Percentiles rank a stretch among this genome's conserved stretches.
Evolutionary conservation across 2,329 filamentous ascomycete genomes (phyloP).

Genomic region (Leptographium procerum): DNA sequence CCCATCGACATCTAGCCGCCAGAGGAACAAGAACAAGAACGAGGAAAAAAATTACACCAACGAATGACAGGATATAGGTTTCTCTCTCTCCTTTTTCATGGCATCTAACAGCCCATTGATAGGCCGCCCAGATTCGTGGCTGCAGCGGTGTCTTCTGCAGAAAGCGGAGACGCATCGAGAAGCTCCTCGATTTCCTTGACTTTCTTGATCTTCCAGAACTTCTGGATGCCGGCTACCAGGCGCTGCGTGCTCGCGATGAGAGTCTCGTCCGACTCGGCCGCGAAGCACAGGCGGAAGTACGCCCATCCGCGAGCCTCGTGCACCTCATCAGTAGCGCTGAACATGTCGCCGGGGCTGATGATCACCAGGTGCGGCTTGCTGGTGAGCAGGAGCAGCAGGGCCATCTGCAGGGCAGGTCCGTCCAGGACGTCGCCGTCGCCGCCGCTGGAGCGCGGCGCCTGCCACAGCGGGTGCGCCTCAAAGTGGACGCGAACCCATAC

Average conservation of each 20-base stretch:
- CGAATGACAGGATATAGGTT: background rate
- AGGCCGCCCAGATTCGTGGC: slow-evolving; percentile 20
- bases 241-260: slow-evolving; percentile 50
- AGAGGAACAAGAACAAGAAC: background rate
- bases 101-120: slow-evolving; percentile 15
- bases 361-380: slow-evolving; percentile 59
- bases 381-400: slow-evolving; percentile 62
- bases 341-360: slow-evolving; percentile 60
- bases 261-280: slow-evolving; percentile 63
- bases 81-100: background rate
- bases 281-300: slow-evolving; percentile 74
- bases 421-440: slow-evolving; percentile 27
- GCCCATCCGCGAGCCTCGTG: slow-evolving; percentile 49
- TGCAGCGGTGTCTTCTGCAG: slow-evolving; percentile 11
- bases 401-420: slow-evolving; percentile 45
- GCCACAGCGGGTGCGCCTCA: slow-evolving; percentile 59
- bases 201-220: slow-evolving; percentile 68
- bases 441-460: slow-evolving; percentile 17
- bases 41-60: background rate
- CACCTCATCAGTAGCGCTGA: slow-evolving; percentile 55
- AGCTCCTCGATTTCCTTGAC: slow-evolving; percentile 54
- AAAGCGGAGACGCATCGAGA: slow-evolving; percentile 22
- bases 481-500: slow-evolving; percentile 69
- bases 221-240: slow-evolving; percentile 56
- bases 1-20: background rate